Evolutionary conservation across 2,329 filamentous ascomycete genomes (phyloP), one percentile per base, ranked within the genome.

Genomic region (Scolecobasidium constrictum): DNA sequence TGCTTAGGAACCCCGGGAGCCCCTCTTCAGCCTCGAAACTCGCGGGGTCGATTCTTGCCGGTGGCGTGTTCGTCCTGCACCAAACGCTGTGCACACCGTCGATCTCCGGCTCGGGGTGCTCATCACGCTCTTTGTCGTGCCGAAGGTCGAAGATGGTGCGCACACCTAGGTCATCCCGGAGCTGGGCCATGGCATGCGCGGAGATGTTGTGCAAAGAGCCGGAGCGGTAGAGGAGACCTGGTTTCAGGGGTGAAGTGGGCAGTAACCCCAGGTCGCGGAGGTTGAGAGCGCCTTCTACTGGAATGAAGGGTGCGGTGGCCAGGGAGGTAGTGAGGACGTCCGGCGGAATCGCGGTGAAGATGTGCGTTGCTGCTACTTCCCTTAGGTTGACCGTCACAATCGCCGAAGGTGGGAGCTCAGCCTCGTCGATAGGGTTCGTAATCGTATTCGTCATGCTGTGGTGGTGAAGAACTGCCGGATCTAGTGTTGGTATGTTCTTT

Each of bases 111-210:
- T 38, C 35, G 4, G 46, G 46, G 7, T 11, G 13, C 3, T 22
- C 33, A 13, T 5, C 19, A 2, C 44, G 26, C 23, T 51, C 49
- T n/a, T 40, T 22, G 7, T 41, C 28, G 4, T 34, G 38, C 4
- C 50, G 38, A 9, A 52, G 41, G 33, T 52, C 45, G 5, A 50
- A 19, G 9, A 52, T 44, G 13, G 46, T 11, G 13, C 45, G 49
- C 18, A 51, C 35, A n/a, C 28, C 26, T 9, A 49, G 44, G 11
- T 44, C 20, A 12, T 43, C 23, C 15, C 21, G 33, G 5, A 50
- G 46, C 3, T 21, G 6, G 15, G 26, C 35, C 16, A 35, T 37
- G 33, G 31, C 43, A 20, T 9, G 16, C 15, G 26, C 37, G 12
- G 19, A 28, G 11, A 43, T 15, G 19, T 23, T 28, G n/a, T 17